These are phyloP conservation scores for Tylopilus balloui DNA, from an alignment of 768 basidiomycete species.

Conservation along the genomic window DNA sequence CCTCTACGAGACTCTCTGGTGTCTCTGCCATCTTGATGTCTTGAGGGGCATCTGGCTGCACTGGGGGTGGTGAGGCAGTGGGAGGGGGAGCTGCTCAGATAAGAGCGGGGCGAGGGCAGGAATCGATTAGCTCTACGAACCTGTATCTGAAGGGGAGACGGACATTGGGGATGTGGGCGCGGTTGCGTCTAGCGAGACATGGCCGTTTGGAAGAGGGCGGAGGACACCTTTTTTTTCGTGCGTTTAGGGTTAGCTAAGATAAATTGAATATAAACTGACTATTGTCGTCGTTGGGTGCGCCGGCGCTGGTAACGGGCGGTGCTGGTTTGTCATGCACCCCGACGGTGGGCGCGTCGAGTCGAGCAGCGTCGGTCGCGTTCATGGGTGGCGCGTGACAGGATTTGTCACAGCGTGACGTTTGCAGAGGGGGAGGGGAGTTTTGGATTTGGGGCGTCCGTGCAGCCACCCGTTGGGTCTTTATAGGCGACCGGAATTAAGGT, in stretches of 20 bases:
- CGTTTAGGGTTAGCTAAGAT: slow-evolving; percentile 39
- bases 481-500: slow-evolving; percentile 78
- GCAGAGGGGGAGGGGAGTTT: slow-evolving; percentile 47
- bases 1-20: slow-evolving; percentile 17
- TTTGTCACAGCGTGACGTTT: slow-evolving; percentile 55
- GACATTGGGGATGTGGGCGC: slow-evolving; percentile 29
- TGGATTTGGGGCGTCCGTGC: slow-evolving; percentile 63
- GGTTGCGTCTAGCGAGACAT: slow-evolving; percentile 44
- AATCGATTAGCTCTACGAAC: slow-evolving; percentile 36
- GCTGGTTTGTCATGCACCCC: slow-evolving; percentile 29
- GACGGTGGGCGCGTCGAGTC: slow-evolving; percentile 29
- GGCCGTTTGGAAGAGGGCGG: slow-evolving; percentile 50
- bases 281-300: slow-evolving; percentile 28
- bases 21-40: slow-evolving; percentile 55
- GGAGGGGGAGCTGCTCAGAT: slow-evolving; percentile 39
- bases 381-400: slow-evolving; percentile 65
- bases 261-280: slow-evolving; percentile 31
- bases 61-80: slow-evolving; percentile 42
- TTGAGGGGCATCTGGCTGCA: slow-evolving; percentile 41
- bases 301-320: slow-evolving; percentile 15
- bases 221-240: slow-evolving; percentile 20
- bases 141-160: slow-evolving; percentile 48
- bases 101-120: slow-evolving; percentile 22
- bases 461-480: slow-evolving; percentile 74
- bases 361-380: slow-evolving; percentile 44